These are phyloP conservation scores for Calonectria pseudoreteaudii DNA, from an alignment of 2,329 filamentous ascomycete species.

Conservation along the genomic window DNA sequence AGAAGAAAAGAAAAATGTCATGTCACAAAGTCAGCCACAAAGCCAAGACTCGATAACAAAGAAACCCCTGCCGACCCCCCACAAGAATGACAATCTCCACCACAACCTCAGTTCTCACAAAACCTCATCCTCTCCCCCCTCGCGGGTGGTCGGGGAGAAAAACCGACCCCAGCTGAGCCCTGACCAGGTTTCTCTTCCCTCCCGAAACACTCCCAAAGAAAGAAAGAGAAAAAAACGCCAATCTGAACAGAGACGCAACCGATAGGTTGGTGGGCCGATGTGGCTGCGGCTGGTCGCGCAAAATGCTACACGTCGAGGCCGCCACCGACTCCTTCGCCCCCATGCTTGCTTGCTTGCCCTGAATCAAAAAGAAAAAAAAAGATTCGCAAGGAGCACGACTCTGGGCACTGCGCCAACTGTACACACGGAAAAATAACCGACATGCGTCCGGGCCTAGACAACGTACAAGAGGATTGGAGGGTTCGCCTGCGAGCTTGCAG, in stretches of 20 bases:
- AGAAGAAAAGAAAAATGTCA: neutral
- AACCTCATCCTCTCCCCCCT: neutral
- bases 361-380: neutral
- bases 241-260: neutral
- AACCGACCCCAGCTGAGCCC: neutral
- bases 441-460: neutral
- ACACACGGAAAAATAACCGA: neutral
- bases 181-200: neutral
- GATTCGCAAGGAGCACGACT: neutral
- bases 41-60: neutral
- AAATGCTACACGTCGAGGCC: neutral
- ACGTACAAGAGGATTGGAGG: neutral
- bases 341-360: too few relatives aligned
- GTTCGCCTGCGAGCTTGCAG: neutral
- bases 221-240: neutral
- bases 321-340: neutral
- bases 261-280: neutral
- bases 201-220: neutral
- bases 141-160: neutral
- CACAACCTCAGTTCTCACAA: neutral
- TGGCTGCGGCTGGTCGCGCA: slow-evolving; percentile 1
- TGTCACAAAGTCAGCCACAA: neutral
- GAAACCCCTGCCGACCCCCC: slow-evolving; percentile 3
- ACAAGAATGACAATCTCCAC: neutral
- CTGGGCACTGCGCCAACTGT: neutral